Base-by-base conservation (phyloP, 805 yeast genomes). In the Candida golubevii region DNA sequence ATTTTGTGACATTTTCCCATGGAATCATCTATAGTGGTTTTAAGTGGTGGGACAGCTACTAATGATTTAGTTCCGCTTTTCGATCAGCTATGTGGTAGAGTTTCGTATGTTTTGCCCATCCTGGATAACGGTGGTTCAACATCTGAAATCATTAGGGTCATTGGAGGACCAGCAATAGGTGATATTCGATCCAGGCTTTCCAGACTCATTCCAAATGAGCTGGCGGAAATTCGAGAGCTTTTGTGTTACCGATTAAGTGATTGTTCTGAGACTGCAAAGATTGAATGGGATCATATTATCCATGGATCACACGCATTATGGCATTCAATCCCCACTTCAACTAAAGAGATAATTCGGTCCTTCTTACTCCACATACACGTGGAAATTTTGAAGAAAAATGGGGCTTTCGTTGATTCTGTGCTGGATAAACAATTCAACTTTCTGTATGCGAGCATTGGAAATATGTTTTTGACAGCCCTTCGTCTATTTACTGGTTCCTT, bases 161-260 rank as follows among this genome's bases (percentile, higher is more conserved):
- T 90, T 13, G 96, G 96, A 2, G 97, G 98, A 0, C 96, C 96
- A 3, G 97, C 97, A 0, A 88, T 90, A 42, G 98, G 98, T 2
- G 98, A 90, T 59, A 74, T 90, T 2, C 68, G 97, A 39, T 87
- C 96, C 0, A 64, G 98, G 44, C 72, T 89, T 27, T 85, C 88
- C 0, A 66, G 90, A 42, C 65, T 90, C 46, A 83, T 88, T 31
- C 84, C 88, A 1, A 76, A 73, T 29, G 67, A 72, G 26, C 69
- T 69, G 36, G 57, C 47, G 11, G 58, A 58, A 0, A 49, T 76
- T 31, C 60, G 71, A 13, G 60, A 55, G 1, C 55, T 72, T 13
- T 57, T 77, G 13, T 61, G 69, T 12, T 72, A 72, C 54, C 58
- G 95, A 41, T 65, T 85, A 18, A 71, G 81, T 0, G 63, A 63